These are phyloP conservation scores for Plectosphaerella plurivora DNA, from an alignment of 2,329 filamentous ascomycete genomes.

Conservation along the genomic window DNA sequence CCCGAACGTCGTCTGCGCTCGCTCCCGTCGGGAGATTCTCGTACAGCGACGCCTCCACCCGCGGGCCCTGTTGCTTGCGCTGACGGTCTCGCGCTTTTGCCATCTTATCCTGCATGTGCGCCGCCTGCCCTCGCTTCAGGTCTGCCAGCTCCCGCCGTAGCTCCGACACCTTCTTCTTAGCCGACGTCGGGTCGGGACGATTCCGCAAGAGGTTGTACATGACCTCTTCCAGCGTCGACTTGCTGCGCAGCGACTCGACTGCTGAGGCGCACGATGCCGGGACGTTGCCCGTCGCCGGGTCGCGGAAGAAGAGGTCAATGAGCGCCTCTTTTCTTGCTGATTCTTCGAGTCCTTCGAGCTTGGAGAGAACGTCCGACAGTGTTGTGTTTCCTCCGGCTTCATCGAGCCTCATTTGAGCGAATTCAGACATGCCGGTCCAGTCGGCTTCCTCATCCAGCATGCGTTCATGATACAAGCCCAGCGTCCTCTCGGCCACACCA, in stretches of 20 bases:
- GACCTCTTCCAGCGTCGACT: constrained; percentile 21
- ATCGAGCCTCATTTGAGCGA: constrained; percentile 6
- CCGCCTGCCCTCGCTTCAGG: constrained; percentile 41
- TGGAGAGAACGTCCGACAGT: constrained; percentile 5
- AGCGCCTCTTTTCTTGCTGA: constrained; percentile 2
- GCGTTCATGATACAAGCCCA: constrained; percentile 8
- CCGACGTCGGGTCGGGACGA: constrained; percentile 14
- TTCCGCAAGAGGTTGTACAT: constrained; percentile 22
- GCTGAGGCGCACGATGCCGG: constrained; percentile 28
- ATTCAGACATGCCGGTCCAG: not conserved
- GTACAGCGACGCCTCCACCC: constrained; percentile 26
- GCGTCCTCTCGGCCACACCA: constrained; percentile 5
- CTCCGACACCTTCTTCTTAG: constrained; percentile 30
- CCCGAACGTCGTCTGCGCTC: constrained; percentile 29
- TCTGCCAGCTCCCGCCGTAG: constrained; percentile 37
- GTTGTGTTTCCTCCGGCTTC: not conserved
- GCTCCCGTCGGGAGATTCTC: constrained; percentile 26
- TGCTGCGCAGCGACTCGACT: constrained; percentile 29
- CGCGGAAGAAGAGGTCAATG: constrained; percentile 26
- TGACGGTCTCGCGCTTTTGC: constrained; percentile 28
- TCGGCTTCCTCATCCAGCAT: constrained; percentile 3
- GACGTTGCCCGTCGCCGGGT: constrained; percentile 24
- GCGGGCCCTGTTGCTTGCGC: constrained; percentile 19
- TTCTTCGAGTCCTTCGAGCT: not conserved
- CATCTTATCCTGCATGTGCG: constrained; percentile 38